Conservation (phyloP, 1,284 basidiomycete species). For the Melampsora larici-populina region DNA sequence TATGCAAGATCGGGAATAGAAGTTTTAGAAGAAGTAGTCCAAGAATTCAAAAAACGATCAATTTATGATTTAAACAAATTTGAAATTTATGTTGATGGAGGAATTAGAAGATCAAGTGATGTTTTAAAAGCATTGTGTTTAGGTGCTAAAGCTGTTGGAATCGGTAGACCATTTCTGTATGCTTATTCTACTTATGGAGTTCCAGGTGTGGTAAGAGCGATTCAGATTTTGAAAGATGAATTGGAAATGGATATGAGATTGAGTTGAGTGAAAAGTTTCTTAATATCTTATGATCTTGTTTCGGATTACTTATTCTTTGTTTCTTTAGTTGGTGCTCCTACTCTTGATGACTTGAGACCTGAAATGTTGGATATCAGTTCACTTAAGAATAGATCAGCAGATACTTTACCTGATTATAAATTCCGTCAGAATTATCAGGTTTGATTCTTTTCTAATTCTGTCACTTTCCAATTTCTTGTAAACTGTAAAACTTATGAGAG, state of each 20-base stretch:
- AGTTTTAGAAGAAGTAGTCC: slow-evolving; percentile 79
- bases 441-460: not conserved
- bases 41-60: slow-evolving; percentile 65
- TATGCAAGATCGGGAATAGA: slow-evolving; percentile 86
- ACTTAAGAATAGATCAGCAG: slow-evolving; percentile 23
- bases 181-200: slow-evolving; percentile 83
- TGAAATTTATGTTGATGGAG: slow-evolving; percentile 86
- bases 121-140: slow-evolving; percentile 87
- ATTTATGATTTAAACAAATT: slow-evolving; percentile 65
- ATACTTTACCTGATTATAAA: slow-evolving; percentile 23
- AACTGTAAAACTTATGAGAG: not conserved
- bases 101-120: slow-evolving; percentile 72
- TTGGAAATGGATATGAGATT: slow-evolving; percentile 65
- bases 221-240: slow-evolving; percentile 67
- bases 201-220: slow-evolving; percentile 61
- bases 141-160: slow-evolving; percentile 78
- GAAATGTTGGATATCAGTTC: slow-evolving; percentile 71
- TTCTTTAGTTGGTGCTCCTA: slow-evolving; percentile 74
- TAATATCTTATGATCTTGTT: slow-evolving; percentile 21
- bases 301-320: slow-evolving; percentile 60
- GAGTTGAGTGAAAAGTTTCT: not conserved
- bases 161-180: slow-evolving; percentile 72
- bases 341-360: slow-evolving; percentile 71
- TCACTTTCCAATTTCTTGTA: not conserved
- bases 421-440: slow-evolving; percentile 19